Base-by-base conservation (phyloP, 495 filamentous ascomycete genomes). In the Parathielavia hyrcaniae region DNA sequence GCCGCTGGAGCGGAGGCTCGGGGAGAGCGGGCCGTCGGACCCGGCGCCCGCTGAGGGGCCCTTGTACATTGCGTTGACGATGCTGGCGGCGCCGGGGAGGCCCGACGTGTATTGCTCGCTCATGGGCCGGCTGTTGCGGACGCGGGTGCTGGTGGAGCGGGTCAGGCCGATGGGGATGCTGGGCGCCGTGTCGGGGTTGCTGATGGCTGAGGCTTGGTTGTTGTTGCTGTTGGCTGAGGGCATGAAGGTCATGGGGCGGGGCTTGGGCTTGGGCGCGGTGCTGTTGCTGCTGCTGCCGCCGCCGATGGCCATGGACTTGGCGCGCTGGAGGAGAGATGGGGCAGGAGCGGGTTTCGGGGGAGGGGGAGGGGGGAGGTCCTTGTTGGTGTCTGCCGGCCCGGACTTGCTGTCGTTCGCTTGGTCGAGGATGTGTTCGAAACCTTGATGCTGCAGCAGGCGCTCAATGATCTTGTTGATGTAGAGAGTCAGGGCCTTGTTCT, bases 401-500 rank as follows among this genome's bases (percentile, higher is more conserved):
- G 30, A 16, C 60, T 80, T 80, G 61, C 76, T 73, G 58, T 86
- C 81, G 34, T 76, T 79, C 11, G 81, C 81, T 64, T 90, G 88
- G 70, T 95, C 90, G 44, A 97, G 79, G 48, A 98, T 91, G 58
- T 85, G 81, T 69, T 98, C 93, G 53, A 96, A 97, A 48, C 91
- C 91, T 65, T 96, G 88, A 74, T 97, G 89, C 65, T 93, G 86
- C 40, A 98, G 78, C 17, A 98, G 81, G 20, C 93, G 86, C 70
- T 90, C 91, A 65, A 98, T 96, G 68, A 98, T 97, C 67, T 90
- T 92, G 79, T 96, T 96, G 71, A 98, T 97, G 71, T 98, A 98
- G 35, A 96, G 79, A 3, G 91, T 95, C 60, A 97, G 75, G 44
- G 93, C 93, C 71, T 96, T 98, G 77, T 97, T 97, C 71, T 96